Base-by-base conservation (phyloP, 495 filamentous ascomycete species). In the Penicillium fimorum region DNA sequence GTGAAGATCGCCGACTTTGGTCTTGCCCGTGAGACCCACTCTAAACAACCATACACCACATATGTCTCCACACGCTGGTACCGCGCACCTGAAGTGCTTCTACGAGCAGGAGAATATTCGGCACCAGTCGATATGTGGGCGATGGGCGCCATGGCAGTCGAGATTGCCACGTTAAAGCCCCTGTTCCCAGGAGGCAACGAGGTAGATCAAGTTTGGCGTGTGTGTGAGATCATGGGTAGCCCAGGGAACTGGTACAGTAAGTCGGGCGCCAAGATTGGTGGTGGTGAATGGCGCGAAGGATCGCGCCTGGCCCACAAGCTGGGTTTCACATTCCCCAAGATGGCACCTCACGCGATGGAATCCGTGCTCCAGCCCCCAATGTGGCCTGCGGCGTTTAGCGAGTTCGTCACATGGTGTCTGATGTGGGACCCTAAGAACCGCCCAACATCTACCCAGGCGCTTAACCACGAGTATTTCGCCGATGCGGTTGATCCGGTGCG, bases 1-100 rank as follows among this genome's bases (percentile, higher is more conserved):
- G 93, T 99, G 52, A 99, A 99, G 77, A 96, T 99, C 67, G 95
- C 95, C 60, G 95, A 99, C 75, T 99, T 99, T 73, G 95, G 95
- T 56, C 82, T 99, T n/a, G 95, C 95, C 10, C 82, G 95, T 55
- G 95, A 99, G 72, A 99, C 91, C 0, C 91, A 96, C 67, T 97
- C 95, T 7, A 96, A 91, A 69, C 79, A 95, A 20, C 91, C 94
- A 1, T 99, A 96, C 72, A 99, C 95, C 0, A 99, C 95, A 13
- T 99, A 99, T 63, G 95, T 99, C 33, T 99, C 95, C 0, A 99
- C 95, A 5, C 77, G 95, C 60, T 99, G 95, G 95, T 99, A 99
- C 65, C 90, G 95, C 45, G 95, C 95, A 5, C 95, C 95, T 0
- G 95, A 99, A 64, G 95, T 99, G 1, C 79, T 99, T 32, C 76